phyloP scores from a whole-genome alignment of 371 early-diverging fungal species.

The Mucor irregularis region DNA sequence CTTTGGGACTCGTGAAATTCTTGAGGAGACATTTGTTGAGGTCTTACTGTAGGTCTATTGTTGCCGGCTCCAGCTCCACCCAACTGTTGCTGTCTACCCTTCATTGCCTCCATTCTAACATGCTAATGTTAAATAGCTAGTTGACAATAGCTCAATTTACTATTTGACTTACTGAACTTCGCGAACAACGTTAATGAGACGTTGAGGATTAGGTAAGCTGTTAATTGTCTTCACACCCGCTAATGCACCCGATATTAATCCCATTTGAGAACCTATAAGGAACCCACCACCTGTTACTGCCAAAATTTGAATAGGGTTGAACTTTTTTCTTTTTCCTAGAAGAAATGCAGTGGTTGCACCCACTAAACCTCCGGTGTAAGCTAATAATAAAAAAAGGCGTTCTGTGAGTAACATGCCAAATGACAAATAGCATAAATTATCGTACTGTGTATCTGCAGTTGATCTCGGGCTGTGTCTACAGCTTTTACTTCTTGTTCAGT shows the following conservation, averaged over 20 bases:
- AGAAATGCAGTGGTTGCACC: slow-evolving; percentile 36
- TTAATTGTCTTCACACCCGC: slow-evolving; percentile 46
- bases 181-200: slow-evolving; percentile 37
- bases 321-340: slow-evolving; percentile 34
- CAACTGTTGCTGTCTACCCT: background rate
- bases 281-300: slow-evolving; percentile 45
- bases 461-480: slow-evolving; percentile 41
- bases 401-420: background rate
- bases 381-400: slow-evolving; percentile 11
- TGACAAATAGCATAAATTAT: no score
- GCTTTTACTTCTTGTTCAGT: slow-evolving; percentile 45
- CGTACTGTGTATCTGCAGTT: slow-evolving; percentile 42
- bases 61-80: background rate
- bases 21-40: slow-evolving; percentile 5
- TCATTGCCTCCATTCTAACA: slow-evolving; percentile 23
- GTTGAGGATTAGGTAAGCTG: slow-evolving; percentile 39
- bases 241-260: slow-evolving; percentile 44
- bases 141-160: no score
- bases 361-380: slow-evolving; percentile 37
- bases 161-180: slow-evolving; percentile 42
- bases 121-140: no score
- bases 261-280: slow-evolving; percentile 48
- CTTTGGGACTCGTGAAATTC: slow-evolving; percentile 9
- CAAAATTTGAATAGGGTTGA: slow-evolving; percentile 33
- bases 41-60: background rate